Evolutionary conservation across 495 filamentous ascomycete genomes (phyloP).

Genomic region (Cairneyella variabilis): DNA sequence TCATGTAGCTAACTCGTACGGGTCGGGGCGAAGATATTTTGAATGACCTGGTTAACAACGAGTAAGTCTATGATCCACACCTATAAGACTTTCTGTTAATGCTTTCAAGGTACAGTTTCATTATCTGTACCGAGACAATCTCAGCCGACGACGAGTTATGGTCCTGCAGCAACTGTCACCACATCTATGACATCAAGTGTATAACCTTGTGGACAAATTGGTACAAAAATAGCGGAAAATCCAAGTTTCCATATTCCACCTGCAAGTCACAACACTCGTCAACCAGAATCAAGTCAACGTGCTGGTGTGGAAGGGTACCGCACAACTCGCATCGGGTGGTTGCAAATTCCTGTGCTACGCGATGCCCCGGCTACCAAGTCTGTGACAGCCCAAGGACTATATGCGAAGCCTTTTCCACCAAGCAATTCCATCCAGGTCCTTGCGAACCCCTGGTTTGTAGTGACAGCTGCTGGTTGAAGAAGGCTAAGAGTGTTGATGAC

Average conservation of each 20-base stretch:
- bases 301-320: neutral
- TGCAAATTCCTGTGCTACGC: neutral
- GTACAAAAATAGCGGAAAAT: neutral
- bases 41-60: too few species aligned
- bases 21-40: too few species aligned
- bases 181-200: neutral
- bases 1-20: too few species aligned
- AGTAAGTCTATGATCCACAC: too few species aligned
- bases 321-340: neutral
- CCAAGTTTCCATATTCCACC: neutral
- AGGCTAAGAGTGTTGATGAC: too few species aligned
- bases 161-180: neutral
- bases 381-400: neutral
- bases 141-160: neutral
- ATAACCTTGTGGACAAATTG: neutral
- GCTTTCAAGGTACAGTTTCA: neutral
- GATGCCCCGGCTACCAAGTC: neutral
- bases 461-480: neutral
- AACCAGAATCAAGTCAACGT: neutral
- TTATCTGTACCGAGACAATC: neutral
- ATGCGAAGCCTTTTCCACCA: neutral
- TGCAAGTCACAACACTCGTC: neutral
- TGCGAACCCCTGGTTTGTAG: neutral
- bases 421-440: neutral
- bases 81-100: too few species aligned